Percentiles rank a stretch among this genome's conserved stretches.
These are phyloP conservation scores for Sordaria brevicollis DNA, from an alignment of 495 filamentous ascomycete genomes.

Conservation along the genomic window DNA sequence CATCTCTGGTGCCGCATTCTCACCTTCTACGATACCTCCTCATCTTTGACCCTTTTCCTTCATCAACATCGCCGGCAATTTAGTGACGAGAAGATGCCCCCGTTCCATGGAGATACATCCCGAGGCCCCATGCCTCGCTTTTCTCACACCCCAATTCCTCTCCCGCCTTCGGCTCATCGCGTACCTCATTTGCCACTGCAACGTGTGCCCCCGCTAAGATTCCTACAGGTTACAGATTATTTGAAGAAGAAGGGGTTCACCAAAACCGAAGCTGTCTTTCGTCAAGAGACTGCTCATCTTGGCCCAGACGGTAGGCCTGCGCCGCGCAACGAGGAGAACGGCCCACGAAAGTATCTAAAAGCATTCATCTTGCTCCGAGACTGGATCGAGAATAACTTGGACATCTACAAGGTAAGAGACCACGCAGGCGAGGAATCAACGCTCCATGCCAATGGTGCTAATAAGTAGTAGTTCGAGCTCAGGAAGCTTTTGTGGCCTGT, in stretches of 20 bases:
- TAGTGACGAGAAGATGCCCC: background rate
- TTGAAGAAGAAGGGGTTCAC: slow-evolving; percentile 91
- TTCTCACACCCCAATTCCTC: background rate
- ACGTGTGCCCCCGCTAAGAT: no score
- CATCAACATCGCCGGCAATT: background rate
- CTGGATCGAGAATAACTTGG: slow-evolving; percentile 84
- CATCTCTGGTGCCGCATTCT: background rate
- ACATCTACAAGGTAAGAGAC: slow-evolving; percentile 73
- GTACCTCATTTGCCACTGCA: background rate
- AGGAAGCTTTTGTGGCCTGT: slow-evolving; percentile 78
- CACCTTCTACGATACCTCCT: background rate
- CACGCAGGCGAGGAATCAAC: background rate
- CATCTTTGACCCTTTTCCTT: background rate
- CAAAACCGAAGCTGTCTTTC: slow-evolving; percentile 83
- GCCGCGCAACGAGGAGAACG: slow-evolving; percentile 52
- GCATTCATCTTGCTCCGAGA: slow-evolving; percentile 61
- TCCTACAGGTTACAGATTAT: slow-evolving; percentile 90
- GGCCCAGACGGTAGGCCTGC: slow-evolving; percentile 68
- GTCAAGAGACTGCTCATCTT: slow-evolving; percentile 68
- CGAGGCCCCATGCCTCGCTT: background rate
- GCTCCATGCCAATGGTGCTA: slow-evolving; percentile 12
- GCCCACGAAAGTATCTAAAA: slow-evolving; percentile 62
- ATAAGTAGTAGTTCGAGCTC: slow-evolving; percentile 62
- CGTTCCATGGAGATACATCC: background rate
- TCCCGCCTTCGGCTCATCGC: background rate